phyloP scores from a whole-genome alignment of 306 rosid species.

The Citrullus amarus region DNA sequence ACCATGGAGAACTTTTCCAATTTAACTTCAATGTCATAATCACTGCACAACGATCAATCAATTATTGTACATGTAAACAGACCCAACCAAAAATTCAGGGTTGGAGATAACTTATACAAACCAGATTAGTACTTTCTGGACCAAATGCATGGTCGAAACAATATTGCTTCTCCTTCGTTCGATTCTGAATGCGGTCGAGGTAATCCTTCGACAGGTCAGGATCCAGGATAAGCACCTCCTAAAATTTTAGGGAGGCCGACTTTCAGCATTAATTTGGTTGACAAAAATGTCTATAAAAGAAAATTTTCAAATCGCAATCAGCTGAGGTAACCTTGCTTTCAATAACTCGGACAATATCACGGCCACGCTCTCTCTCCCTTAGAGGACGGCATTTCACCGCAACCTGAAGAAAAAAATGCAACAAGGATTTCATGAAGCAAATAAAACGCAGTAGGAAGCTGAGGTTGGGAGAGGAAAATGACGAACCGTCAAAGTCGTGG shows the following conservation, averaged over 20 bases:
- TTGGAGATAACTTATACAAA: constrained; percentile 7
- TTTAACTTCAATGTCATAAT: background rate
- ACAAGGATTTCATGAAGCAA: background rate
- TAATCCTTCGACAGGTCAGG: constrained; percentile 50
- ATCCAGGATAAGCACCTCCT: constrained; percentile 49
- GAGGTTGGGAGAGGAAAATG: background rate
- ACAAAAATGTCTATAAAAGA: background rate
- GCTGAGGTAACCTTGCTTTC: constrained; percentile 32
- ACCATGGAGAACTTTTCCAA: background rate
- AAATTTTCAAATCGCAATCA: background rate
- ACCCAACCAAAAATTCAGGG: background rate
- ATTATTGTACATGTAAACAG: background rate
- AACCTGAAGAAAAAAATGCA: constrained; percentile 26
- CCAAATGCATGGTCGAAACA: constrained; percentile 49
- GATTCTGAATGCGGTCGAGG: constrained; percentile 47
- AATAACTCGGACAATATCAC: constrained; percentile 42
- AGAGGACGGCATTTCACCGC: constrained; percentile 51
- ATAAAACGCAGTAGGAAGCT: background rate
- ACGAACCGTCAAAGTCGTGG: constrained; percentile 48
- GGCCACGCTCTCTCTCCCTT: constrained; percentile 33
- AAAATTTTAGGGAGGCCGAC: background rate
- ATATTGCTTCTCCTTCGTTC: constrained; percentile 46
- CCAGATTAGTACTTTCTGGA: constrained; percentile 36
- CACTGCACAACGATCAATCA: background rate
- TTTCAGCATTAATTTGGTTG: background rate